Base-by-base conservation (phyloP, 2,329 filamentous ascomycete species). In the Chlorencoelia australis region DNA sequence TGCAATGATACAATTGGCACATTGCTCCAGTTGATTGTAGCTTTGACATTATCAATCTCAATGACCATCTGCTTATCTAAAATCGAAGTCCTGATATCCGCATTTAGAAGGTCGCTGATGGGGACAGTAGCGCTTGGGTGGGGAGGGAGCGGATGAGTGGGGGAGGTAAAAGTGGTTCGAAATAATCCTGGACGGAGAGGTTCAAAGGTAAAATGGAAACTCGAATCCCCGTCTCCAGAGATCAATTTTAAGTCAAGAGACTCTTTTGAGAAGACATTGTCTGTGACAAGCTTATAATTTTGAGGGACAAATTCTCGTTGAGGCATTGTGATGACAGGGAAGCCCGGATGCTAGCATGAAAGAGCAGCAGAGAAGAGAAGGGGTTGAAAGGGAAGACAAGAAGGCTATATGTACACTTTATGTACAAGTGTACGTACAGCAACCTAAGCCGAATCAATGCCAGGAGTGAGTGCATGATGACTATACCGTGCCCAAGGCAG, bases 121-220 rank as follows among this genome's bases (percentile, higher is more conserved):
- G 68, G 68, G n/a, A 63, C 62, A 6, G 55, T 55, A 4, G 73
- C 65, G 37, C 75, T 79, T 6, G 79, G 79, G 48, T 74, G 73
- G 2, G 79, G 79, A 18, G 80, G 75, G 2, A 81, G 53, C 5
- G 73, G 73, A 49, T 83, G 78, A 2, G 66, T 64, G 10, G 64
- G 50, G 0, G 79, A 78, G 1, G 70, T 68, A 51, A 83, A 83
- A 0, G 75, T 78, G 2, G 79, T 80, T 27, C 79, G 65, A 58
- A 83, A 85, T 11, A 83, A 60, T 33, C 77, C 78, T 14, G 68
- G 62, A 11, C 69, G 66, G 19, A 84, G 48, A 0, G 71, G 65
- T 51, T 82, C 73, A 43, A 84, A 81, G 0, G 65, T 64, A 52
- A 83, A 84, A 11, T 66, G 56, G 41, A 74, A 72, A 0, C 63